Base-by-base conservation (phyloP, 176 grass and related monocot species). In the Luzula sylvatica region DNA sequence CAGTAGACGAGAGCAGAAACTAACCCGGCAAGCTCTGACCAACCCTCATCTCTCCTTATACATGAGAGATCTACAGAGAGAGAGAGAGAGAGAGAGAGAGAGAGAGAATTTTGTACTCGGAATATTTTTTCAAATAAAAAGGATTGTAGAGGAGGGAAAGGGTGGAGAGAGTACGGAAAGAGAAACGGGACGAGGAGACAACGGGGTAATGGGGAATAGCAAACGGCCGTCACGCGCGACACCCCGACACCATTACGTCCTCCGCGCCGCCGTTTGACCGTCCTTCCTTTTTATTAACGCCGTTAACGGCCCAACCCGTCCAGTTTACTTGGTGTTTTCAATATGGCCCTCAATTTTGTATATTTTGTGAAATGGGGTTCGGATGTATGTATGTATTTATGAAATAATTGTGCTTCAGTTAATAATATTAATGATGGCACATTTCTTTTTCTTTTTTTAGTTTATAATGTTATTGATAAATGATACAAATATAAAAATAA, bases 21-120 rank as follows among this genome's bases (percentile, higher is more conserved):
- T 29, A 71, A 71, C 48, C 70, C 49, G 69, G 65, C 81, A 88
- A 72, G 56, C 71, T 72, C 79, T 88, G 78, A 73, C 68, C 54
- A 2, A 55, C 5, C 3, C 15, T 11, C 14, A 52, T 7, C 64
- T 51, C 39, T 71, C 24, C 35, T 46, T n/a, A 27, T 53, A 52
- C 18, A 4, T 48, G 28, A 68, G 18, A n/a, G n/a, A n/a, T n/a
- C n/a, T n/a, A n/a, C n/a, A n/a, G n/a, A n/a, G n/a, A n/a, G n/a
- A n/a, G n/a, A n/a, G n/a, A n/a, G n/a, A n/a, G n/a, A n/a, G n/a
- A 78, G 55, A 65, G 65, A 76, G 64, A 71, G 61, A 67, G 47
- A 32, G 52, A 72, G 64, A 58, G 44, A 41, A 7, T 3, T 65
- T 11, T 50, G 6, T 65, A 14, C 40, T 65, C 41, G 47, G 1